phyloP scores from a whole-genome alignment of 768 basidiomycete species.

The Termitomyces sp. region DNA sequence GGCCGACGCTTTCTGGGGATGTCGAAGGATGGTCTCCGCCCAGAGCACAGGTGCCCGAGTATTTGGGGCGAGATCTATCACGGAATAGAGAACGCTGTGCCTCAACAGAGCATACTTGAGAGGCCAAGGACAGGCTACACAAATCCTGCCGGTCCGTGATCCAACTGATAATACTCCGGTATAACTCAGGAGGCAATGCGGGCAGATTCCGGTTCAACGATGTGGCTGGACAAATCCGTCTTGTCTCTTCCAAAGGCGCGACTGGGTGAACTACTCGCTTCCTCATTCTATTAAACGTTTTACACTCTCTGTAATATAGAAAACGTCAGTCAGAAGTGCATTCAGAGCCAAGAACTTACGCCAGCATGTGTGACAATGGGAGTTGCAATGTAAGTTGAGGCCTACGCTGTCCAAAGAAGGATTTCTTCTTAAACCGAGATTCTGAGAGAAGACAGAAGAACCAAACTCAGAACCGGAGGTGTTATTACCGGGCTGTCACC shows the following conservation, averaged over 20 bases:
- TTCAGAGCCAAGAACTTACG: not conserved
- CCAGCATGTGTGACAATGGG: slow-evolving; percentile 5
- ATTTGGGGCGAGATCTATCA: slow-evolving; percentile 12
- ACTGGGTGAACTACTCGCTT: not conserved
- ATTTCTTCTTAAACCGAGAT: slow-evolving; percentile 8
- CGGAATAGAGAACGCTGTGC: slow-evolving; percentile 15
- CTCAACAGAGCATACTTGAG: slow-evolving; percentile 11
- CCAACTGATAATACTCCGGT: slow-evolving; percentile 12
- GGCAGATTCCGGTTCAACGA: not conserved
- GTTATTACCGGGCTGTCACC: slow-evolving; percentile 9
- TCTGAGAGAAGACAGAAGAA: slow-evolving; percentile 7
- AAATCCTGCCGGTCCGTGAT: slow-evolving; percentile 12
- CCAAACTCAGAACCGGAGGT: slow-evolving; percentile 3
- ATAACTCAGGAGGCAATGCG: slow-evolving; percentile 12
- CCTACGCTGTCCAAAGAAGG: not conserved
- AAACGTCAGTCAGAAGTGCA: not conserved
- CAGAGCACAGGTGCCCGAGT: slow-evolving; percentile 12
- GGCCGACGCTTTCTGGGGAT: slow-evolving; percentile 7
- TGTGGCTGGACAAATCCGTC: not conserved
- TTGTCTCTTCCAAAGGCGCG: not conserved
- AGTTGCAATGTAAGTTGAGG: slow-evolving; percentile 1
- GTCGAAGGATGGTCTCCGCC: slow-evolving; percentile 12
- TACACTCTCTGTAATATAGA: not conserved
- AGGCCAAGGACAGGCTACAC: slow-evolving; percentile 12
- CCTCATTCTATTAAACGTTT: not conserved